These are phyloP conservation scores for Aureobasidium musti DNA, from an alignment of 2,329 filamentous ascomycete genomes.

Conservation along the genomic window DNA sequence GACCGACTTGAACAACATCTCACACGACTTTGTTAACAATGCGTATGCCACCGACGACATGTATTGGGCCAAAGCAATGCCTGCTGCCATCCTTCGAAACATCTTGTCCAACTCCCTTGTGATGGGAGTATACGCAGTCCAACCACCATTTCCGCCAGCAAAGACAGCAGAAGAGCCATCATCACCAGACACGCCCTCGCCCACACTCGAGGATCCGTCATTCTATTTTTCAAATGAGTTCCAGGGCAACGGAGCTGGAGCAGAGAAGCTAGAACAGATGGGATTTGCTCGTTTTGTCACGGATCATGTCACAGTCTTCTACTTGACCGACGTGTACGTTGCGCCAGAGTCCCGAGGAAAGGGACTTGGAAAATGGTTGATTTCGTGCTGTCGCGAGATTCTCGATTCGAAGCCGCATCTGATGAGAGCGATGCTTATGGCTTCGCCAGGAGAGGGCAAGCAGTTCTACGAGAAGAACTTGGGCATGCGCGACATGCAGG, in stretches of 20 bases:
- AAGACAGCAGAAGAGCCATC: constrained; percentile 31
- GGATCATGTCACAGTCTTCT: constrained; percentile 36
- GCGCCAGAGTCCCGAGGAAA: constrained; percentile 31
- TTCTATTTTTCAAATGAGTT: constrained; percentile 22
- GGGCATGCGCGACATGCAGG: constrained; percentile 33
- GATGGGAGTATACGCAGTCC: constrained; percentile 36
- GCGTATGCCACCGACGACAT: constrained; percentile 38
- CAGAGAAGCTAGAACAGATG: constrained; percentile 34
- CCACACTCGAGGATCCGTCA: constrained; percentile 31
- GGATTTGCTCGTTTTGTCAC: constrained; percentile 38
- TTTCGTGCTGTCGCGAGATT: constrained; percentile 34
- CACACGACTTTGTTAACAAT: constrained; percentile 36
- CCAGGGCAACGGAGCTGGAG: background rate
- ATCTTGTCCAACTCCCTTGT: constrained; percentile 37
- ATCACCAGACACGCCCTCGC: constrained; percentile 35
- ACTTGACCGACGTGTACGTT: constrained; percentile 38
- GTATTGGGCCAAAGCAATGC: constrained; percentile 38
- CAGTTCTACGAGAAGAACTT: constrained; percentile 34
- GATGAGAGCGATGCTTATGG: constrained; percentile 34
- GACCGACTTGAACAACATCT: constrained; percentile 32
- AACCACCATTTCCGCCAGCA: constrained; percentile 22
- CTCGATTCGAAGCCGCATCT: constrained; percentile 34
- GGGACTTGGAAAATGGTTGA: constrained; percentile 37
- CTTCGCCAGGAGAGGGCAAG: constrained; percentile 31
- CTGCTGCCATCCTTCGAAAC: constrained; percentile 30